These are phyloP conservation scores for Apophysomyces variabilis DNA, from an alignment of 371 early-diverging fungal genomes.

Conservation along the genomic window DNA sequence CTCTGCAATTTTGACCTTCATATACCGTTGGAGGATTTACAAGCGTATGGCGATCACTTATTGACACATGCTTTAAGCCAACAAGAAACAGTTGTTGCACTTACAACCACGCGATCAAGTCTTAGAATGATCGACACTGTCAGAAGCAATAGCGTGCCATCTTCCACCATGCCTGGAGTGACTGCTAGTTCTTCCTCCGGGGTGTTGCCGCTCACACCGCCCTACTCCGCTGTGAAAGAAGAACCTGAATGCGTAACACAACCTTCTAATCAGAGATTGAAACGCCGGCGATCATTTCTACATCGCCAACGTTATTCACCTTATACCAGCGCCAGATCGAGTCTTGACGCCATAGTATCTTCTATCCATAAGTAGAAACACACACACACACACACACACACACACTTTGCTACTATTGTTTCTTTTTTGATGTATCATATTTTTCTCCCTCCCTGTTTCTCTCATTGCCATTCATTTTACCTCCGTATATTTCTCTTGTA, in stretches of 20 bases:
- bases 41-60: conserved; percentile 70
- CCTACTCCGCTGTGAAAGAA: background rate
- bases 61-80: conserved; percentile 32
- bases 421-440: background rate
- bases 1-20: conserved; percentile 84
- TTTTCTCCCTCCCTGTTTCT: background rate
- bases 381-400: background rate
- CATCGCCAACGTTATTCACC: conserved; percentile 4
- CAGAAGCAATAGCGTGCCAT: background rate
- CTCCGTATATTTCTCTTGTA: background rate
- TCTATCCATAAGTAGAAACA: conserved; percentile 1
- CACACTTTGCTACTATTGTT: background rate
- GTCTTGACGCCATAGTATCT: background rate
- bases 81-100: conserved; percentile 12
- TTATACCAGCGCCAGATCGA: background rate
- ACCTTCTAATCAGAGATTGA: conserved; percentile 2
- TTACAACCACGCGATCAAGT: background rate
- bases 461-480: background rate
- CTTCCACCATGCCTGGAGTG: background rate
- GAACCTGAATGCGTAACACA: background rate
- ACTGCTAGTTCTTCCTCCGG: background rate
- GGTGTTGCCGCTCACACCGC: background rate
- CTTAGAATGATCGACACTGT: conserved; percentile 2
- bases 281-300: conserved; percentile 1
- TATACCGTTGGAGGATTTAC: conserved; percentile 69